Conservation (phyloP, 805 yeast genomes). For the Wickerhamomyces xylosicus region DNA sequence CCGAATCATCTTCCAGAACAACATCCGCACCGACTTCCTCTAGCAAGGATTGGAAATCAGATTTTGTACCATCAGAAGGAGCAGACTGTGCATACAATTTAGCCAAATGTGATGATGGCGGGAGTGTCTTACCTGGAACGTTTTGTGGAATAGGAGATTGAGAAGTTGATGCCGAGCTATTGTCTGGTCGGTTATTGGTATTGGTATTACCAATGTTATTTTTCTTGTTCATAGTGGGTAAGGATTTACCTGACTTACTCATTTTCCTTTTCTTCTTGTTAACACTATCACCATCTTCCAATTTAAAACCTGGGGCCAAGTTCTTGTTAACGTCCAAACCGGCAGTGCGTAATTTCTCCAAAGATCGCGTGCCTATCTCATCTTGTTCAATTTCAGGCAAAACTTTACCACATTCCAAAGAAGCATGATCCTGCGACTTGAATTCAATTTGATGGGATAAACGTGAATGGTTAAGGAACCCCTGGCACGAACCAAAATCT, state of each 20-base stretch:
- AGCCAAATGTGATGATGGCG: neutral
- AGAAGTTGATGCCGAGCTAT: too few relatives aligned
- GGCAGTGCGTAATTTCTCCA: slow-evolving; percentile 25
- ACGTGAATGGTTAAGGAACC: slow-evolving; percentile 68
- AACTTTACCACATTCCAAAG: slow-evolving; percentile 51
- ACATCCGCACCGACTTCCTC: slow-evolving; percentile 16
- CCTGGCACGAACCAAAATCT: slow-evolving; percentile 72
- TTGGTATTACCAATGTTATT: neutral
- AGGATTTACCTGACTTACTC: neutral
- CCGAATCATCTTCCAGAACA: slow-evolving; percentile 7
- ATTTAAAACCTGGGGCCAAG: slow-evolving; percentile 18
- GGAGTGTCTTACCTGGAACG: neutral
- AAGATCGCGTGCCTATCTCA: slow-evolving; percentile 33
- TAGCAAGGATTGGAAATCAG: slow-evolving; percentile 13
- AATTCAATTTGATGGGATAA: slow-evolving; percentile 65
- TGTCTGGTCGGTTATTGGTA: neutral
- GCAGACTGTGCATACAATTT: neutral
- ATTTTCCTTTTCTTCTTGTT: slow-evolving; percentile 11
- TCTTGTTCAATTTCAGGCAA: slow-evolving; percentile 48
- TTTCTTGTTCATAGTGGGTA: neutral
- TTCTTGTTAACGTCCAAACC: slow-evolving; percentile 32
- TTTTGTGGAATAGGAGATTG: neutral
- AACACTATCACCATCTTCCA: slow-evolving; percentile 7
- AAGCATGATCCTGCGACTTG: slow-evolving; percentile 67
- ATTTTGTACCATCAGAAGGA: neutral